These are phyloP conservation scores for Aegilops bicornis DNA, from an alignment of 176 grass and related monocot genomes.

Conservation along the genomic window DNA sequence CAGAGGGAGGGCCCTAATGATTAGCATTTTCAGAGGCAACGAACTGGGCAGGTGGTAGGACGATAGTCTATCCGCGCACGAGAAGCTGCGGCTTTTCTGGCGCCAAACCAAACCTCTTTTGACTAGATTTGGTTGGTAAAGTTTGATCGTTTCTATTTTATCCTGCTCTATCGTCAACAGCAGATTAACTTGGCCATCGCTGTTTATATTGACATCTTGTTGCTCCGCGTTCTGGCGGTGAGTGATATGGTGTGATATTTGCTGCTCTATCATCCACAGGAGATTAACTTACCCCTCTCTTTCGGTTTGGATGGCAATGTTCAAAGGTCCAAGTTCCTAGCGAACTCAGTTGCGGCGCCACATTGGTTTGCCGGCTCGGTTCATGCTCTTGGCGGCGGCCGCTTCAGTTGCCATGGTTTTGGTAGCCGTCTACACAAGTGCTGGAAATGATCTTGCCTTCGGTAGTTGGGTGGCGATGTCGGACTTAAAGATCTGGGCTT, in stretches of 20 bases:
- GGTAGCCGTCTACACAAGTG: too few species aligned
- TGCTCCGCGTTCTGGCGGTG: not conserved
- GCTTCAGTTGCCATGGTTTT: not conserved
- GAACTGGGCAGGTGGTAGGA: not conserved
- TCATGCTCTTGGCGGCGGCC: not conserved
- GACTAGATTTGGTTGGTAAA: conserved; percentile 26
- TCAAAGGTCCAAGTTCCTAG: too few species aligned
- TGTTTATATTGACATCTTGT: not conserved
- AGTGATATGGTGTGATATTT: not conserved
- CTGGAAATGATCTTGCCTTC: too few species aligned
- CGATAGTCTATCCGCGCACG: not conserved
- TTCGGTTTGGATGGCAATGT: not conserved
- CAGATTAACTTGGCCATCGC: not conserved
- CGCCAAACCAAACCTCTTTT: conserved; percentile 17
- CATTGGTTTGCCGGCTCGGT: not conserved
- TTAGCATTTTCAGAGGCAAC: not conserved
- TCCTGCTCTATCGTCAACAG: not conserved
- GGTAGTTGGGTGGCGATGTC: too few species aligned
- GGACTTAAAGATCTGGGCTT: too few species aligned
- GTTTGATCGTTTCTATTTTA: conserved; percentile 16
- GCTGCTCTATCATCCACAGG: not conserved
- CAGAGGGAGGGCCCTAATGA: not conserved
- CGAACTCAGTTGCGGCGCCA: not conserved
- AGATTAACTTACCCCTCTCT: not conserved
- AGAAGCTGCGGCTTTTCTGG: not conserved